Base-by-base conservation (phyloP, 306 rosid genomes). In the Quercus rubra region DNA sequence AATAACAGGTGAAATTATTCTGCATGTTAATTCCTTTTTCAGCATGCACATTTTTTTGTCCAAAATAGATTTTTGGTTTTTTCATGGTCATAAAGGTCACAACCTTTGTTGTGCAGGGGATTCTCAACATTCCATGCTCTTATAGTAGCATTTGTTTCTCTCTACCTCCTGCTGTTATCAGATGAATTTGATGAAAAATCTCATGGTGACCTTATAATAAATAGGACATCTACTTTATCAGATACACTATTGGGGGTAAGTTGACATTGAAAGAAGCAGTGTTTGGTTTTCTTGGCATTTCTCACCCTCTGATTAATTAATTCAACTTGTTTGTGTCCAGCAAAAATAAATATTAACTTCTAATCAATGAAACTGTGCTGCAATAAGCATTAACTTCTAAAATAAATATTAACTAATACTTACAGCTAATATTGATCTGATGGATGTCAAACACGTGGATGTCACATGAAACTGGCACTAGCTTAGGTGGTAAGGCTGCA, bases 51-150 rank as follows among this genome's bases (percentile, higher is more conserved):
- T 41, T 57, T 17, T 66, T 83, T 56, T 80, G 12, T 82, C 43
- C 52, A 70, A 21, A 55, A 76, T 41, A 59, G 66, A 12, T 59
- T 61, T 61, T 75, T 78, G 69, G 46, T 46, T 59, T 77, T 38
- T 75, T 85, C 33, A 14, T 49, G 54, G 17, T 11, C 6, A 61
- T 79, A 71, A 79, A 73, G 31, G 30, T 58, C 21, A 46, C 73
- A 30, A 2, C 33, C 71, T 79, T 83, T 78, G 49, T 31, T 68
- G 69, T 77, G 72, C 91, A 94, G 98, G 92, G 98, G 98, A 52
- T 84, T 94, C 90, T 94, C 98, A 70, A 94, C 98, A 63, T 83
- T 87, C 77, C 98, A 94, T 81, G 98, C 98, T 70, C 67, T 94
- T 72, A 85, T 90, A 58, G 97, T 86, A 55, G 89, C 97, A 17